These are phyloP conservation scores for Diaporthe vexans DNA, from an alignment of 2,329 filamentous ascomycete species.

Conservation along the genomic window DNA sequence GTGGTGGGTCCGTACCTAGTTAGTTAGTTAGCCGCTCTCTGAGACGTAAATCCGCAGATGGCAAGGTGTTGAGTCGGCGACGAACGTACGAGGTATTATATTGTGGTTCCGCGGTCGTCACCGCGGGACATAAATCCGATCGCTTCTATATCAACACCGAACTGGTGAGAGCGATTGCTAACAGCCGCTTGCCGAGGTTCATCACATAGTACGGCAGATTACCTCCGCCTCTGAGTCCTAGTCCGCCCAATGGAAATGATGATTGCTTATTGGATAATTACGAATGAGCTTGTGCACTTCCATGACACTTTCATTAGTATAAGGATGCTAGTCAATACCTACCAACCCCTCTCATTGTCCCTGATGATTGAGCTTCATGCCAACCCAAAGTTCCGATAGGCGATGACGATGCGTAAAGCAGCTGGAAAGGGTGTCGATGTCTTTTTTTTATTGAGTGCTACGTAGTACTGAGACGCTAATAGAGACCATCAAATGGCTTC, in stretches of 20 bases:
- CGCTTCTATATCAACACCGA: not conserved
- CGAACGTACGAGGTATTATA: too few species aligned
- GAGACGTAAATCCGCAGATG: not conserved
- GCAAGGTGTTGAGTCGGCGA: not conserved
- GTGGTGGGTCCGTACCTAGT: not conserved
- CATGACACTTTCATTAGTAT: not conserved
- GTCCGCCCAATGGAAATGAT: not conserved
- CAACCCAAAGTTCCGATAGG: not conserved
- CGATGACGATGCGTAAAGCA: not conserved
- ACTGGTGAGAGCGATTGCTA: not conserved
- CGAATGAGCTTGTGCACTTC: not conserved
- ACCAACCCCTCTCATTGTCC: too few species aligned
- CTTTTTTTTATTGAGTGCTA: not conserved
- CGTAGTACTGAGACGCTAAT: not conserved
- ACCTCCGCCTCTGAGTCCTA: too few species aligned
- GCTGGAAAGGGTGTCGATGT: not conserved
- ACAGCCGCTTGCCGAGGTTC: not conserved
- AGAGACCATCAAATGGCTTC: not conserved
- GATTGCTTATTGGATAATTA: too few species aligned
- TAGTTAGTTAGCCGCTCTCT: too few species aligned
- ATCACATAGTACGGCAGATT: not conserved
- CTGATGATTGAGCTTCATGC: not conserved
- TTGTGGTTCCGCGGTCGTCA: not conserved
- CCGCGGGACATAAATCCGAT: constrained; percentile 15
- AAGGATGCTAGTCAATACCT: too few species aligned